Conservation (phyloP, 768 basidiomycete species). For the Coprinopsis sp. region DNA sequence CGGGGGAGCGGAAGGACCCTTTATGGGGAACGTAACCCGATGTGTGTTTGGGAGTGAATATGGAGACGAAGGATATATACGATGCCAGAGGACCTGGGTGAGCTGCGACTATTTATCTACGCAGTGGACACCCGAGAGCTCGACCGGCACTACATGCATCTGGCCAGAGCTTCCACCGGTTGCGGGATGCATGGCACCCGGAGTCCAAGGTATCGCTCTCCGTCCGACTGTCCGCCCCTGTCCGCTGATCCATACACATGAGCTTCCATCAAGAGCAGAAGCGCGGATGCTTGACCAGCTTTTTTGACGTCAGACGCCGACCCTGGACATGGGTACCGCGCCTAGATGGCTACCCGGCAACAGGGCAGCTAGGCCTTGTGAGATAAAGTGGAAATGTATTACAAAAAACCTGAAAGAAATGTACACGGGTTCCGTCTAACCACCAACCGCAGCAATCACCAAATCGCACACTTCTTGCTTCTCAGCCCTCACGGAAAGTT, state of each 20-base stretch:
- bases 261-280: neutral
- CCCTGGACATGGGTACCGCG: no score
- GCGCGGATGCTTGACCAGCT: neutral
- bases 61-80: no score
- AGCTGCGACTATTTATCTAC: no score
- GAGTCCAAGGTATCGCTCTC: neutral
- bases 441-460: conserved; percentile 85
- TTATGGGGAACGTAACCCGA: no score
- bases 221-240: neutral
- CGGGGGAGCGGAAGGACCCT: no score
- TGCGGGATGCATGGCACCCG: conserved; percentile 1
- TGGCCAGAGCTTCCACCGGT: neutral
- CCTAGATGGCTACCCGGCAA: no score
- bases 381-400: conserved; percentile 9
- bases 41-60: no score
- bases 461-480: conserved; percentile 81
- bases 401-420: conserved; percentile 14
- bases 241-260: conserved; percentile 2
- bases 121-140: no score
- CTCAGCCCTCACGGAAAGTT: conserved; percentile 88
- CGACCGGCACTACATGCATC: neutral
- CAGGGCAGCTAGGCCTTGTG: no score
- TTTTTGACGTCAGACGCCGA: no score
- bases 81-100: no score
- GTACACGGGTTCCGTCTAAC: conserved; percentile 29